Conservation (phyloP, 1,139 yeast species). For the Blastobotrys arbuscula region DNA sequence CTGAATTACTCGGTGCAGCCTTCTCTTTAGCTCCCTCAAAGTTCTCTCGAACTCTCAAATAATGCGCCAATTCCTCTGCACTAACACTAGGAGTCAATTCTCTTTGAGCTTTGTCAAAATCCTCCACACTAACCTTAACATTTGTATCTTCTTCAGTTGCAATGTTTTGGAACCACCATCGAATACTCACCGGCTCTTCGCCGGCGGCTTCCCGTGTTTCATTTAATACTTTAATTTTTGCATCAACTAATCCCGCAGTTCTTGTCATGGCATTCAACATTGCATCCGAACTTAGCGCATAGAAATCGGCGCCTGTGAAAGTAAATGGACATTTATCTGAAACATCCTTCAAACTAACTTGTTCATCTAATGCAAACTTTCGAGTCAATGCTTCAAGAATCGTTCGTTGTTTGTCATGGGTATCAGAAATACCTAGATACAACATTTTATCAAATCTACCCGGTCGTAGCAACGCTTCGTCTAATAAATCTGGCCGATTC, state of each 20-base stretch:
- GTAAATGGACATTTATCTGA: conserved; percentile 78
- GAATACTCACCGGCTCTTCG: conserved; percentile 45
- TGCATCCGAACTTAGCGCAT: conserved; percentile 90
- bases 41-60: conserved; percentile 65
- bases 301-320: conserved; percentile 95
- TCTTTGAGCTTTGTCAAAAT: conserved; percentile 66
- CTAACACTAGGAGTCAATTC: conserved; percentile 83
- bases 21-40: conserved; percentile 48
- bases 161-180: conserved; percentile 90
- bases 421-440: conserved; percentile 87
- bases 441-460: conserved; percentile 95
- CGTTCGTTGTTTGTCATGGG: conserved; percentile 80
- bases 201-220: conserved; percentile 29
- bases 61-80: conserved; percentile 78
- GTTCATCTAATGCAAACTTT: conserved; percentile 57
- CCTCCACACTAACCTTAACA: conserved; percentile 65
- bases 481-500: conserved; percentile 88
- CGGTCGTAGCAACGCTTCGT: conserved; percentile 89
- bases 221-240: conserved; percentile 53
- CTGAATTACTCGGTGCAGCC: conserved; percentile 1
- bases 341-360: conserved; percentile 54
- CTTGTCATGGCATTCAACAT: conserved; percentile 95
- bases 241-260: conserved; percentile 71
- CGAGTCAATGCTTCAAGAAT: conserved; percentile 85
- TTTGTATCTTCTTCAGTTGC: conserved; percentile 63